phyloP scores from a whole-genome alignment of 345 rosid genomes.

The Aurinia saxatilis region DNA sequence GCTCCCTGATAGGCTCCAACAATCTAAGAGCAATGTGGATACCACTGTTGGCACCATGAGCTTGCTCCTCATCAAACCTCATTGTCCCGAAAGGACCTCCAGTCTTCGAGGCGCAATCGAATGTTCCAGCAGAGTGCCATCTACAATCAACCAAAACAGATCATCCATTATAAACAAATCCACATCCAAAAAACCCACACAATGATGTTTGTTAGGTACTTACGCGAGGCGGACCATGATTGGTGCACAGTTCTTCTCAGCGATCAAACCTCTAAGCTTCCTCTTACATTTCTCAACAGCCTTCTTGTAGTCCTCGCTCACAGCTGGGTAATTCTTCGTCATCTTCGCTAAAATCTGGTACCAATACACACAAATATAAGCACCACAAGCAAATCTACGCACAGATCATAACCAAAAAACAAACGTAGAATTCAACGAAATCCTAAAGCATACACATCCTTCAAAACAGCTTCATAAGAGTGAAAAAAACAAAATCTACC shows the following conservation, averaged over 20 bases:
- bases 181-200: not conserved
- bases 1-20: slow-evolving; percentile 78
- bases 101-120: slow-evolving; percentile 63
- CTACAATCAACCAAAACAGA: slow-evolving; percentile 30
- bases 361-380: not conserved
- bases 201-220: not conserved
- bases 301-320: slow-evolving; percentile 72
- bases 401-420: not conserved
- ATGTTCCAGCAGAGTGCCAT: slow-evolving; percentile 99
- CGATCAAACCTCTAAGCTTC: slow-evolving; percentile 82
- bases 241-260: slow-evolving; percentile 92
- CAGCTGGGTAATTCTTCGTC: slow-evolving; percentile 80
- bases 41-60: slow-evolving; percentile 83
- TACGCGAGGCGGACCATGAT: slow-evolving; percentile 94
- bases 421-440: not conserved
- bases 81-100: slow-evolving; percentile 98
- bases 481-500: not conserved
- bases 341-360: slow-evolving; percentile 29
- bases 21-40: slow-evolving; percentile 78
- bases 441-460: too few relatives aligned
- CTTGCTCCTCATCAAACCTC: slow-evolving; percentile 54
- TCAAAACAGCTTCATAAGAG: not conserved
- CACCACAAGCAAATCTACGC: not conserved
- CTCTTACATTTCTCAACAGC: slow-evolving; percentile 71
- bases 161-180: not conserved